phyloP scores from a whole-genome alignment of 495 filamentous ascomycete genomes.

The Niebla homalea region DNA sequence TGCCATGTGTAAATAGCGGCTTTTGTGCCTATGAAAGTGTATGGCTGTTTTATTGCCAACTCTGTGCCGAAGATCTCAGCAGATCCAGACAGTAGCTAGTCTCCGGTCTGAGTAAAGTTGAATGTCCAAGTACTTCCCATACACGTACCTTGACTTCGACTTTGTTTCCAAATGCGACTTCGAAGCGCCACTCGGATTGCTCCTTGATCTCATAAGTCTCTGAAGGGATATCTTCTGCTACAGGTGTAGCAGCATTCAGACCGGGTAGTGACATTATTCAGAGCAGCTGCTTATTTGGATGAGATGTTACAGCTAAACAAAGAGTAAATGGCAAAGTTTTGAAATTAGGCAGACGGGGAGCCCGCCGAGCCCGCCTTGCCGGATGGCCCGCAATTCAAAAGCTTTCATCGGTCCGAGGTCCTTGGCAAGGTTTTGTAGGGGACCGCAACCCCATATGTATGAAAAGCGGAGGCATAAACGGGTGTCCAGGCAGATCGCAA shows the following conservation, averaged over 20 bases:
- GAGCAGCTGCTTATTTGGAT: background rate
- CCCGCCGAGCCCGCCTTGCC: no score
- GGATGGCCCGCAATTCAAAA: no score
- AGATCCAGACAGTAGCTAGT: constrained; percentile 59
- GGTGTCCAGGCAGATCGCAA: no score
- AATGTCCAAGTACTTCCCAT: background rate
- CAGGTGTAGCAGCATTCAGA: constrained; percentile 13
- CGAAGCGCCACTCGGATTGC: constrained; percentile 79
- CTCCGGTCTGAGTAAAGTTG: background rate
- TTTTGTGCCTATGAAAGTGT: constrained; percentile 73
- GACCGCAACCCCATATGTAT: no score
- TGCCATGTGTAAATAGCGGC: constrained; percentile 84
- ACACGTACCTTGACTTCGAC: constrained; percentile 46
- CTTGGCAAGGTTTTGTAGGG: no score
- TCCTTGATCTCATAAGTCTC: constrained; percentile 28
- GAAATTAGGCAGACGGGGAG: no score
- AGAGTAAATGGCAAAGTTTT: background rate
- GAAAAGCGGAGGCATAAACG: no score
- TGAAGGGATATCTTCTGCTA: constrained; percentile 3
- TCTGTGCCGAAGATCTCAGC: constrained; percentile 96
- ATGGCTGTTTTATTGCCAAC: constrained; percentile 65
- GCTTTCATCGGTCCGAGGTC: no score
- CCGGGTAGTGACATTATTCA: constrained; percentile 16
- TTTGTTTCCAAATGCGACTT: constrained; percentile 55
- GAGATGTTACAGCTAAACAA: background rate